phyloP scores from a whole-genome alignment of 257 asterid species.

The Plectranthus barbatus region DNA sequence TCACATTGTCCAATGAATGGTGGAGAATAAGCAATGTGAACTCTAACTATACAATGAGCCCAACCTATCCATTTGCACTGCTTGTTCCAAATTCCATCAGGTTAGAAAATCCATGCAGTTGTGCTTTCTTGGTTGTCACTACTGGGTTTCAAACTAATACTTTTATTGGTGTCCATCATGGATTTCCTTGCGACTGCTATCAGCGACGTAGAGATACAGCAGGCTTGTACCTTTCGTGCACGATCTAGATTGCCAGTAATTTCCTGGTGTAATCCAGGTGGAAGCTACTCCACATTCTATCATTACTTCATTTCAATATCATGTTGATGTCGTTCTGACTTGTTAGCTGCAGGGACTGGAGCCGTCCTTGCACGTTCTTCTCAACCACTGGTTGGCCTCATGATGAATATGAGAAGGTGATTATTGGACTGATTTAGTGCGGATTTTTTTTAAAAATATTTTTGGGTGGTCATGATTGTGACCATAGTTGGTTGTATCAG shows the following conservation, averaged over 20 bases:
- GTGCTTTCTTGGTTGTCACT: constrained; percentile 3
- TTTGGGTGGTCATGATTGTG: constrained; percentile 1
- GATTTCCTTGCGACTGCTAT: constrained; percentile 21
- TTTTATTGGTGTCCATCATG: constrained; percentile 21
- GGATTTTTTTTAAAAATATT: constrained; percentile 1
- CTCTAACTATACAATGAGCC: constrained; percentile 56
- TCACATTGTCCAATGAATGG: constrained; percentile 60
- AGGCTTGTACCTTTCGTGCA: constrained; percentile 82
- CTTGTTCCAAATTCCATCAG: constrained; percentile 81
- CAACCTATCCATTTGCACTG: constrained; percentile 95
- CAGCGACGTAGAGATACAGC: constrained; percentile 83
- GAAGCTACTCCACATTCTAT: constrained; percentile 15
- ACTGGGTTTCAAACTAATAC: constrained; percentile 11
- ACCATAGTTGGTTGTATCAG: neutral
- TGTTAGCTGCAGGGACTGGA: constrained; percentile 61
- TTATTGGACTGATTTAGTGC: neutral
- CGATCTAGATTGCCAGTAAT: constrained; percentile 86
- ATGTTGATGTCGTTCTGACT: constrained; percentile 19
- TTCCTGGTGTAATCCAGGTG: constrained; percentile 94
- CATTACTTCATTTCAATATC: constrained; percentile 11
- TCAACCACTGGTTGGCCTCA: constrained; percentile 91
- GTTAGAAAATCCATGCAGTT: constrained; percentile 26
- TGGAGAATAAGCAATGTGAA: constrained; percentile 90
- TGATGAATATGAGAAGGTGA: constrained; percentile 99
- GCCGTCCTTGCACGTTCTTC: constrained; percentile 98